Conservation (phyloP, 2,329 filamentous ascomycete species). For the Beauveria sp. region DNA sequence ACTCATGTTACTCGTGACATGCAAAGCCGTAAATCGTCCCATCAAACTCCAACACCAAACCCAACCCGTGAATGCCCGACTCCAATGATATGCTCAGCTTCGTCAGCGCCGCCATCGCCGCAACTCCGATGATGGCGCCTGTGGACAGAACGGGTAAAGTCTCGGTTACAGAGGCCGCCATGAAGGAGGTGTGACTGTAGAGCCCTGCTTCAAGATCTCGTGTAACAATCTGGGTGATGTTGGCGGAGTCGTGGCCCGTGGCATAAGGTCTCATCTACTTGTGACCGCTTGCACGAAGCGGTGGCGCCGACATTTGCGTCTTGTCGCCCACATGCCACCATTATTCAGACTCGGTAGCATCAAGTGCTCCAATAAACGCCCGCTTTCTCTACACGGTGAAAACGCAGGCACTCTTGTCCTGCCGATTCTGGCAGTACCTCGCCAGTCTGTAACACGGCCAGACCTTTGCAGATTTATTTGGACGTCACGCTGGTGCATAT, state of each 20-base stretch:
- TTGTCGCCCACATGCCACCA: background rate
- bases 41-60: too few relatives aligned
- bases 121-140: constrained; percentile 14
- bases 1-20: background rate
- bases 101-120: constrained; percentile 6
- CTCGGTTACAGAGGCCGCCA: background rate
- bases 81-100: background rate
- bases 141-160: background rate
- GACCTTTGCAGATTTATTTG: background rate
- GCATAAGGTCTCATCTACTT: too few relatives aligned
- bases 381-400: too few relatives aligned
- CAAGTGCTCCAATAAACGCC: background rate
- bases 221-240: background rate
- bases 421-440: background rate
- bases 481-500: background rate
- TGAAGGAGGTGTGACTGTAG: background rate
- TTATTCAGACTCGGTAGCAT: background rate
- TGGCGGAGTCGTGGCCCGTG: background rate
- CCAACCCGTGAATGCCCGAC: background rate
- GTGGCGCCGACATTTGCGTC: too few relatives aligned
- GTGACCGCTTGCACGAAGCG: too few relatives aligned
- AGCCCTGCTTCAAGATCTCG: background rate
- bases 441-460: background rate
- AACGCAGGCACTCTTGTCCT: background rate
- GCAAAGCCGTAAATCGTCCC: background rate